Base-by-base conservation (phyloP, 345 rosid species). In the Physaria fendleri region DNA sequence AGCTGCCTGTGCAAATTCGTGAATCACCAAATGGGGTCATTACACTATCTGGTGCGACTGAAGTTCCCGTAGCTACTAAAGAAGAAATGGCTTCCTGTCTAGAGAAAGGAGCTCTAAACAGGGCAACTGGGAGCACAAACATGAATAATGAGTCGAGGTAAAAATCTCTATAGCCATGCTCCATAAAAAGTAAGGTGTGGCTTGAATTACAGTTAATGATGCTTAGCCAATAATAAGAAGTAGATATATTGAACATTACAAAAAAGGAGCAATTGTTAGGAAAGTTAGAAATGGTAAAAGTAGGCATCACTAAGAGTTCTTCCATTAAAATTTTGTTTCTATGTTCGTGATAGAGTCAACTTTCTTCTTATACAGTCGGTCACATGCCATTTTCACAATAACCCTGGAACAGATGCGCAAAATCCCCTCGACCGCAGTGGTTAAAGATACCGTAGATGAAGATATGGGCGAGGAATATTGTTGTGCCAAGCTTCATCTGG, bases 361-460 rank as follows among this genome's bases (percentile, higher is more conserved):
- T 21, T 49, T 24, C 20, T 3, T 33, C 44, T 52, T 59, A 49
- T 43, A 34, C 64, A 87, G 95, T 66, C 95, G 95, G 49, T 87
- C 95, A 37, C 95, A 87, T 78, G 95, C 95, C 69, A 87, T 87
- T 73, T 87, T 87, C 77, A 87, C 92, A n/a, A 85, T 87, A 78
- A 87, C 92, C 57, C 58, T 87, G 66, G 89, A 82, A 74, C 95
- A 85, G 71, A 82, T 74, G 79, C 79, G 65, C 22, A 81, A 87
- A 68, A 65, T 78, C 72, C 59, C 76, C 59, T 75, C 82, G 18
- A 65, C 42, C 47, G 69, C 85, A 69, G 64, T 68, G 50, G 78
- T 28, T 68, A 71, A 71, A 59, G 79, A 71, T 56, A 56, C 63
- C 16, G 46, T 68, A 55, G 87, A 82, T 64, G 77, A 71, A 62